phyloP scores from a whole-genome alignment of 768 basidiomycete species.

The Boletales sp. region DNA sequence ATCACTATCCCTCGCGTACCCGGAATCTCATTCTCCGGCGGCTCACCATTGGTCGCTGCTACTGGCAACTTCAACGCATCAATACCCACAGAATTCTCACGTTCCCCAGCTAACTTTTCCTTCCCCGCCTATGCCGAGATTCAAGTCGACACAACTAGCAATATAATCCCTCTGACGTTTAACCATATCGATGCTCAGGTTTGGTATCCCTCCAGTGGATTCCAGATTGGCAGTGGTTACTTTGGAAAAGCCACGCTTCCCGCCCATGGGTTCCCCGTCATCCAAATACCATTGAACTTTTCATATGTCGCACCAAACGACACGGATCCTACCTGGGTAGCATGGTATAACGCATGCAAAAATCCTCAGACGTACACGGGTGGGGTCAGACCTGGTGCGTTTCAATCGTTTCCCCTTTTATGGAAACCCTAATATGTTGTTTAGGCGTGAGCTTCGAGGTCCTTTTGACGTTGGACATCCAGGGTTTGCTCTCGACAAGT shows the following conservation, averaged over 20 bases:
- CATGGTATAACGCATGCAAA: slow-evolving; percentile 77
- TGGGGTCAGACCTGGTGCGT: slow-evolving; percentile 61
- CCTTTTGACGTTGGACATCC: slow-evolving; percentile 62
- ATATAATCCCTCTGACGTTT: slow-evolving; percentile 77
- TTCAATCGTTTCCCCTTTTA: not conserved
- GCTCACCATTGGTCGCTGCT: slow-evolving; percentile 56
- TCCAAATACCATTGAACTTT: slow-evolving; percentile 79
- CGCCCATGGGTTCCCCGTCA: slow-evolving; percentile 59
- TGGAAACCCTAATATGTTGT: not conserved
- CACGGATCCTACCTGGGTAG: slow-evolving; percentile 78
- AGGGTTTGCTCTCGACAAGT: slow-evolving; percentile 57
- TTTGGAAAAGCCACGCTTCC: slow-evolving; percentile 56
- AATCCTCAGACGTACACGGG: slow-evolving; percentile 47
- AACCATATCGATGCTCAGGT: slow-evolving; percentile 62
- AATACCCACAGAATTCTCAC: slow-evolving; percentile 62
- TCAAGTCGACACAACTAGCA: slow-evolving; percentile 69
- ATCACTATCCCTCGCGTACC: slow-evolving; percentile 87
- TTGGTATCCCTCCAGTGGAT: slow-evolving; percentile 64
- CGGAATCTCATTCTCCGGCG: slow-evolving; percentile 55
- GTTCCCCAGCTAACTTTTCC: slow-evolving; percentile 83
- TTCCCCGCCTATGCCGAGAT: slow-evolving; percentile 78
- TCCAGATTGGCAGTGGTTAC: slow-evolving; percentile 65
- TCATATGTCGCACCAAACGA: slow-evolving; percentile 76
- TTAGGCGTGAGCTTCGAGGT: slow-evolving; percentile 61
- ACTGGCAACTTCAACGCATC: slow-evolving; percentile 54